These are phyloP conservation scores for Dactylonectria estremocensis DNA, from an alignment of 2,329 filamentous ascomycete species.

Conservation along the genomic window DNA sequence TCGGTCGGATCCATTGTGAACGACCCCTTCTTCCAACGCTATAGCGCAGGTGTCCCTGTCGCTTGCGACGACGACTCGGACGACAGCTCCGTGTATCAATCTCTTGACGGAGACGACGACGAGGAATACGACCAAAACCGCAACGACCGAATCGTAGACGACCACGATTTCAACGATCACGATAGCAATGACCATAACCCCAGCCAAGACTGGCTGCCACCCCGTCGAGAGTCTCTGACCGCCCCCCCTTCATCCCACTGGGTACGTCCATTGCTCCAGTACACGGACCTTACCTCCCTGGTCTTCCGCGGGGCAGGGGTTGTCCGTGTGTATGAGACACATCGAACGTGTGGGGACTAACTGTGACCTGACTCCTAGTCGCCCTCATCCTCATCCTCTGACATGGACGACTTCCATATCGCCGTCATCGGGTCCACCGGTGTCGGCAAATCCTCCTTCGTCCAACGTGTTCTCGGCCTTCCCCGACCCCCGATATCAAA, in stretches of 20 bases:
- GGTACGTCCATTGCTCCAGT: constrained; percentile 54
- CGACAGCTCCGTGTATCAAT: constrained; percentile 47
- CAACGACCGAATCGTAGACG: constrained; percentile 53
- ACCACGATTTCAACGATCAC: constrained; percentile 35
- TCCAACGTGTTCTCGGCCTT: constrained; percentile 74
- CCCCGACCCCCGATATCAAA: constrained; percentile 67
- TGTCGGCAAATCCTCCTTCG: constrained; percentile 78
- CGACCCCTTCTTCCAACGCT: constrained; percentile 69
- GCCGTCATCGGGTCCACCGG: constrained; percentile 77
- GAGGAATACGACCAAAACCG: constrained; percentile 56
- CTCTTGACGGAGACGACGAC: constrained; percentile 50
- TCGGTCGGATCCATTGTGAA: constrained; percentile 69
- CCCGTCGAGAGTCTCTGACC: constrained; percentile 66
- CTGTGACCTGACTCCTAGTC: constrained; percentile 46
- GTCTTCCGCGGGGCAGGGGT: constrained; percentile 44
- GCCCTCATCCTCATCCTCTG: constrained; percentile 45
- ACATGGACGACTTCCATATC: constrained; percentile 75
- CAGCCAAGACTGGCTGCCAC: constrained; percentile 59
- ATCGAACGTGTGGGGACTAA: constrained; percentile 44
- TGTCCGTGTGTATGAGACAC: constrained; percentile 31
- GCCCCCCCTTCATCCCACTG: constrained; percentile 54
- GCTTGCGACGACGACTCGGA: constrained; percentile 45
- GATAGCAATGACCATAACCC: constrained; percentile 48
- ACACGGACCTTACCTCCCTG: constrained; percentile 39
- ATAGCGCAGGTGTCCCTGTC: constrained; percentile 53